phyloP scores from a whole-genome alignment of 192 early-diverging fungal genomes.

The Dimargaris verticillata region DNA sequence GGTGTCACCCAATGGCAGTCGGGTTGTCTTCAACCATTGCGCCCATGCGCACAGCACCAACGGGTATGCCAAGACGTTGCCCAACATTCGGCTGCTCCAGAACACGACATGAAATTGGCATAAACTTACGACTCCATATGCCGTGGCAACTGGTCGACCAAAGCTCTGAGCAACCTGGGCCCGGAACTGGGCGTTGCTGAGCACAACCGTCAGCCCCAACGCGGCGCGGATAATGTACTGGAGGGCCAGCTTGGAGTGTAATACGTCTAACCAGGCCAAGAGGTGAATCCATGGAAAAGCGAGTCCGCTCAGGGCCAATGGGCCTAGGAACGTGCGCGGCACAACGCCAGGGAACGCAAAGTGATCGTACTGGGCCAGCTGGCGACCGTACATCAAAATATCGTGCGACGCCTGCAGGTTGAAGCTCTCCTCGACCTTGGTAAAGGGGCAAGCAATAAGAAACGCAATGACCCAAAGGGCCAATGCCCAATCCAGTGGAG shows the following conservation, averaged over 20 bases:
- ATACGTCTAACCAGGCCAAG: constrained; percentile 6
- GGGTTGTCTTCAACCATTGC: constrained; percentile 9
- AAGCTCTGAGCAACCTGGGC: constrained; percentile 33
- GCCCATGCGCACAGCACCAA: constrained; percentile 35
- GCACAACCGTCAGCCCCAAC: constrained; percentile 29
- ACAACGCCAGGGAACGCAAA: constrained; percentile 88
- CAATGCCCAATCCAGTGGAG: no score
- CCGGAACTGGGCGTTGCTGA: constrained; percentile 34
- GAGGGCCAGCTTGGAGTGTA: constrained; percentile 14
- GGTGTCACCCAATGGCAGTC: no score
- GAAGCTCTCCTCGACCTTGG: constrained; percentile 97
- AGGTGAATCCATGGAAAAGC: constrained; percentile 21
- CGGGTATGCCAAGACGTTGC: constrained; percentile 71
- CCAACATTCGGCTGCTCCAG: constrained; percentile 74
- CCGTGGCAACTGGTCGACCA: constrained; percentile 24
- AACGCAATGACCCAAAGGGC: no score
- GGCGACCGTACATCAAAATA: constrained; percentile 40
- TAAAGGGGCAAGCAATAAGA: constrained; percentile 36
- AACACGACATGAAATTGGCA: constrained; percentile 82
- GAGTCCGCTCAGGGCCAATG: constrained; percentile 39
- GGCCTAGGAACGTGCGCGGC: constrained; percentile 81
- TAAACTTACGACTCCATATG: constrained; percentile 23
- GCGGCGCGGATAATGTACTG: constrained; percentile 24
- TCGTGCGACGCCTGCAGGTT: constrained; percentile 88
- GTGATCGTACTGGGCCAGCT: constrained; percentile 50